Base-by-base conservation (phyloP, 768 basidiomycete species). In the Suillus weaverae region DNA sequence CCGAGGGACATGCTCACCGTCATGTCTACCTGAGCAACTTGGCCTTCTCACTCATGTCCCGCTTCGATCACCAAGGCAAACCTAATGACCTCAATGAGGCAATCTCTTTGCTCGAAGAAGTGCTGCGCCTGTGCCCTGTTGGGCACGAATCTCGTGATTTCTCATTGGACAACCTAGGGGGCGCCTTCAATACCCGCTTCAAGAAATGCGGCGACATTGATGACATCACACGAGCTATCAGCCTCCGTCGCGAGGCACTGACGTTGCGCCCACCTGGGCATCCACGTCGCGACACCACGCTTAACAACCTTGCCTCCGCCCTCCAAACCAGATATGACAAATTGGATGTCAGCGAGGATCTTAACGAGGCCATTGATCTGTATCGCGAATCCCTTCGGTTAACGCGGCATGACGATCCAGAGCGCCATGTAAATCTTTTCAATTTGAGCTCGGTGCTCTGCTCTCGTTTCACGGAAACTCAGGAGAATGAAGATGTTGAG, bases 11-110 rank as follows among this genome's bases (percentile, higher is more conserved):
- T 43, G 3, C 18, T 43, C 20, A 4, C 8, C 4, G 22, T 26
- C 13, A 3, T 48, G 0, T 1, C 1, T 7, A 14, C 46, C 13
- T 48, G 22, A 14, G 7, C 22, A 22, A 26, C 13, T 14, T 48
- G 13, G 46, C 46, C 1, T 0, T 7, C 0, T 26, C 46, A 22
- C 46, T 48, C 46, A 1, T 0, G 5, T 22, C 2, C 9, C 46
- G 46, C 46, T 48, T 48, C 5, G 0, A 14, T 6, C 22, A 48
- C 22, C 46, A 48, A 22, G 22, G 13, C 46, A 22, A 26, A 6
- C 46, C 13, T 48, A 14, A 14, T 48, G 46, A 48, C 46, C 46
- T 48, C 4, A 2, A 48, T 14, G 46, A 48, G 13, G 46, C 46
- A 13, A 26, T 48, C 46, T 26, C 46, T 48, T 14, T 48, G 22